phyloP scores from a whole-genome alignment of 2,329 filamentous ascomycete genomes.

The Colletotrichum sp. region DNA sequence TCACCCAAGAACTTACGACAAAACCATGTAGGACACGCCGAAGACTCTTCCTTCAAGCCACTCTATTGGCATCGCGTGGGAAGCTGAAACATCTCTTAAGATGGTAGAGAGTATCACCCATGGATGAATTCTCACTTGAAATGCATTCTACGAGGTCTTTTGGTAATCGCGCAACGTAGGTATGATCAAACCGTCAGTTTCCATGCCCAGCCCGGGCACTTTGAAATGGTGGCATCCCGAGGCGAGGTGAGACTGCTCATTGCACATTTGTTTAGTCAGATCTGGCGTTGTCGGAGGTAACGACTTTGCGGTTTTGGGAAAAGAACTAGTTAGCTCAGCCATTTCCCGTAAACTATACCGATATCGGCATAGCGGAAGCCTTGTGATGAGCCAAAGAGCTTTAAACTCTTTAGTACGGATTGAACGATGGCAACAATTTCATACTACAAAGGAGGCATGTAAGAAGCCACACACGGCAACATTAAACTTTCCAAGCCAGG shows the following conservation, averaged over 20 bases:
- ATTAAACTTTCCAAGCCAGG: fast-evolving
- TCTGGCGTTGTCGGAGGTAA: fast-evolving
- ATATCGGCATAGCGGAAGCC: background rate
- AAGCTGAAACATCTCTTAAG: background rate
- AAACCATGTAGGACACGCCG: background rate
- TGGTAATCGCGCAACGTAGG: background rate
- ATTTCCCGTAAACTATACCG: background rate
- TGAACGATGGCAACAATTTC: background rate
- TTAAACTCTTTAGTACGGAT: background rate
- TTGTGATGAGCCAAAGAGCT: background rate
- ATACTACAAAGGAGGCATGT: background rate
- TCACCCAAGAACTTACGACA: background rate
- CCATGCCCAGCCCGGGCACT: background rate
- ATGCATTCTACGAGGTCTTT: background rate
- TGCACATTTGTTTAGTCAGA: background rate
- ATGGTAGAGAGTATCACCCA: background rate
- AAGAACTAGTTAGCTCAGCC: background rate
- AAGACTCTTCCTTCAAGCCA: background rate
- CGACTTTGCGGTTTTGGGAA: background rate
- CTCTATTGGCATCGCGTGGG: fast-evolving
- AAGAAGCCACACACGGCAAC: background rate
- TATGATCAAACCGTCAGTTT: background rate
- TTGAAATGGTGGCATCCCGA: background rate
- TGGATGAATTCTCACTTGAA: background rate
- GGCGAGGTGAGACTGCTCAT: background rate